Base-by-base conservation (phyloP, 345 rosid species). In the Salix exigua region DNA sequence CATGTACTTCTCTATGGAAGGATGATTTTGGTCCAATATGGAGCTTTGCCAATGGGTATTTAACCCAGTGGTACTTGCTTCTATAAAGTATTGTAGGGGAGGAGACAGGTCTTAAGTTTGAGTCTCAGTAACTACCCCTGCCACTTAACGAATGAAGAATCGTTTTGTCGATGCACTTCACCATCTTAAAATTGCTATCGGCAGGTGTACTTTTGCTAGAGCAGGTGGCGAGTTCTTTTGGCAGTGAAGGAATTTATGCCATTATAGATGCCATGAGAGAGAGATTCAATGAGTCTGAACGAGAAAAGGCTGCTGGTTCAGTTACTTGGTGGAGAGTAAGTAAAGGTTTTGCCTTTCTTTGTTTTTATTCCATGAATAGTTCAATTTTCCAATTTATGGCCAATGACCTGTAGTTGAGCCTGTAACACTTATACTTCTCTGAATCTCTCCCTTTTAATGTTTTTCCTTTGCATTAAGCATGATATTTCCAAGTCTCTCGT, bases 261-360 rank as follows among this genome's bases (percentile, higher is more conserved):
- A 82, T 94, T 82, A 66, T 92, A 72, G 91, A 89, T 79, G 89
- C 93, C 76, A 86, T 85, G 16, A 87, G 79, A 73, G 87, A 88
- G 80, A 85, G 92, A 77, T 88, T 92, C 66, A 77, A 70, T 33
- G 97, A 94, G 82, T 92, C 97, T 79, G 86, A 88, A 85, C 79
- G 77, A 35, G 89, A 89, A 90, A 92, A 91, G 71, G 88, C 85
- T 79, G 81, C 87, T 85, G 92, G 97, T 76, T 90, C 97, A 78
- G 68, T 80, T 63, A 75, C 81, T 77, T 94, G 98, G 97, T 94
- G 97, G 97, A 90, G 92, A 78, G 98, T 94, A 83, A 84, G 94
- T 76, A 53, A 30, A 73, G n/a, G 13, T 37, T 10, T 68, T 25
- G 21, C 17, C 2, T 7, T 48, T 70, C 25, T 61, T 62, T 67